These are phyloP conservation scores for Sabuloglossum arenarium DNA, from an alignment of 495 filamentous ascomycete genomes.

Conservation along the genomic window DNA sequence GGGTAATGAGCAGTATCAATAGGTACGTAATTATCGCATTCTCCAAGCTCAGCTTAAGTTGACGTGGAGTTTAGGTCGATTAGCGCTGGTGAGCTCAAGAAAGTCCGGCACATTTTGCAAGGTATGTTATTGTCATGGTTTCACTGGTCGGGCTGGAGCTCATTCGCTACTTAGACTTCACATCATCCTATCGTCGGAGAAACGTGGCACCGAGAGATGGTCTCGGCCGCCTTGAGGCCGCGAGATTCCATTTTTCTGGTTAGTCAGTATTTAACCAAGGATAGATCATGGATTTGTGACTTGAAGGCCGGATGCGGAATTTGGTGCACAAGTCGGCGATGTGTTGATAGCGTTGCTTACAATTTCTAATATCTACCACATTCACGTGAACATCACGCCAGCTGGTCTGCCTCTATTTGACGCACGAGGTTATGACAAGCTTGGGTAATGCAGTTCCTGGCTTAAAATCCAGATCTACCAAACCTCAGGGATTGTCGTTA, in stretches of 20 bases:
- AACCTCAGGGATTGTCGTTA: not conserved
- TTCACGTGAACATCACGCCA: not conserved
- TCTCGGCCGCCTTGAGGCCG: constrained; percentile 62
- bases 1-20: constrained; percentile 41
- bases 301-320: not conserved
- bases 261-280: constrained; percentile 6
- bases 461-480: not conserved
- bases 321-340: not conserved
- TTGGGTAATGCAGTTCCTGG: constrained; percentile 1
- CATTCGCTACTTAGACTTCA: constrained; percentile 42
- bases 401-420: constrained; percentile 1
- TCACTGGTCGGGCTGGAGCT: too few species aligned
- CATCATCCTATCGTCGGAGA: constrained; percentile 73
- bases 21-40: constrained; percentile 14
- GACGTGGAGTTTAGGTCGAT: constrained; percentile 23
- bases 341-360: not conserved
- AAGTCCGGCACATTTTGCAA: constrained; percentile 70
- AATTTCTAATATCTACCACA: not conserved
- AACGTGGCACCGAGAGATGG: constrained; percentile 92
- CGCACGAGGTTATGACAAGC: not conserved
- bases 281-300: not conserved
- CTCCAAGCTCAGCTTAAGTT: not conserved
- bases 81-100: constrained; percentile 48
- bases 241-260: constrained; percentile 64
- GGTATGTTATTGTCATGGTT: constrained; percentile 12